phyloP scores from a whole-genome alignment of 208 protist species.

The Trypanosoma boissoni region DNA sequence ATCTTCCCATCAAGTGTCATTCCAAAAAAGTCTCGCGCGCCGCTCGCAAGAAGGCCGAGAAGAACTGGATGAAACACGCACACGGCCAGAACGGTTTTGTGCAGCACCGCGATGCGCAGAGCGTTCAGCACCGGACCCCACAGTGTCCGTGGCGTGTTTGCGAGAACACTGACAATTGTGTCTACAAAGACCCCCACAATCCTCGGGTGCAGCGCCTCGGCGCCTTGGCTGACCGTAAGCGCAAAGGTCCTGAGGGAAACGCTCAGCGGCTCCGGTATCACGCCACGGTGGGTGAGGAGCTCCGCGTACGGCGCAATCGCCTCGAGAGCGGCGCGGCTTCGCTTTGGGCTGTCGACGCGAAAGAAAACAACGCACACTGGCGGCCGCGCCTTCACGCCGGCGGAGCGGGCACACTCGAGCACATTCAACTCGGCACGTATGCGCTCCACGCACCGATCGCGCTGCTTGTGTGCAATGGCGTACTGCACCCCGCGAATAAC shows the following conservation, averaged over 20 bases:
- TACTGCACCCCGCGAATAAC: conserved; percentile 50
- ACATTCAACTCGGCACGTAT: conserved; percentile 38
- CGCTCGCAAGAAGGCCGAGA: conserved; percentile 41
- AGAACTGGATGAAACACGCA: conserved; percentile 50
- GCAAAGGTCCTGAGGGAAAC: conserved; percentile 7
- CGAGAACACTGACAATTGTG: conserved; percentile 34
- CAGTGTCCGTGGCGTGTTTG: conserved; percentile 33
- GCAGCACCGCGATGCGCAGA: conserved; percentile 63
- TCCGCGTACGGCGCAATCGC: conserved; percentile 41
- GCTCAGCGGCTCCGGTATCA: conserved; percentile 18
- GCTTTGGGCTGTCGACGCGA: conserved; percentile 27
- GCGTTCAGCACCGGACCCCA: conserved; percentile 77
- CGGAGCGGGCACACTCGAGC: conserved; percentile 28
- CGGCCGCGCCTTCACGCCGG: conserved; percentile 42
- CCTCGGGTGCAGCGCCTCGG: conserved; percentile 34
- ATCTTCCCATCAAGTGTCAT: conserved; percentile 59
- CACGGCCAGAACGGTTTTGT: conserved; percentile 45
- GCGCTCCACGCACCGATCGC: conserved; percentile 35
- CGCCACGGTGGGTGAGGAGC: conserved; percentile 30
- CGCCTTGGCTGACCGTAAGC: conserved; percentile 25
- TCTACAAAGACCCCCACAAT: conserved; percentile 46
- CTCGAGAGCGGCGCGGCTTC: conserved; percentile 20
- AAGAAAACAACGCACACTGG: conserved; percentile 57
- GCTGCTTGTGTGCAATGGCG: conserved; percentile 28
- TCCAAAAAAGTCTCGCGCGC: conserved; percentile 44